phyloP scores from a whole-genome alignment of 208 protist species.

The Trypanosoma vivax region DNA sequence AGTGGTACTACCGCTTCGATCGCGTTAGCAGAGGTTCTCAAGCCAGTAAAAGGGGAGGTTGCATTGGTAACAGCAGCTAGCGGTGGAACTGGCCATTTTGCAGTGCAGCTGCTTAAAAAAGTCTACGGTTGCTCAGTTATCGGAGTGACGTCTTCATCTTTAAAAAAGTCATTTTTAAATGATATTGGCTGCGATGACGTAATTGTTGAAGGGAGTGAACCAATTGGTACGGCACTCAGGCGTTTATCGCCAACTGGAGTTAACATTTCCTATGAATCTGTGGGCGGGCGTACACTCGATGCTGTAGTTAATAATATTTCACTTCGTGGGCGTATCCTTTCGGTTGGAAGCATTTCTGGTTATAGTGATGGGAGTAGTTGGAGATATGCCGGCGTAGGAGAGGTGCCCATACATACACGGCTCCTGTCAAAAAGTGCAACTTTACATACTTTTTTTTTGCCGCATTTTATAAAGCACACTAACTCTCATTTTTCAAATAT shows the following conservation, averaged over 20 bases:
- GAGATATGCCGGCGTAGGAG: background rate
- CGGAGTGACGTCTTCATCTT: conserved; percentile 76
- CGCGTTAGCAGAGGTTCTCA: conserved; percentile 61
- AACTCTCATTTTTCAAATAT: conserved; percentile 50
- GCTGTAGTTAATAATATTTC: conserved; percentile 52
- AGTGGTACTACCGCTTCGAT: conserved; percentile 85
- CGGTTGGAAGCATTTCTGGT: conserved; percentile 74
- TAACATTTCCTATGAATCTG: conserved; percentile 87
- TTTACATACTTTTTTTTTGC: conserved; percentile 80
- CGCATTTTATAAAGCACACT: conserved; percentile 74
- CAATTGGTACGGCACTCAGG: conserved; percentile 24
- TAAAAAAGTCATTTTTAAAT: conserved; percentile 72
- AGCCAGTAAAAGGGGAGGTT: conserved; percentile 60
- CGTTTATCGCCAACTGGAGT: conserved; percentile 55
- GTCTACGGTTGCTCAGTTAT: conserved; percentile 78
- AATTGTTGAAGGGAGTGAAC: conserved; percentile 79
- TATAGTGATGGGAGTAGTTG: conserved; percentile 37
- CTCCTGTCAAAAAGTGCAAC: conserved; percentile 77
- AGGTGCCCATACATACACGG: conserved; percentile 43
- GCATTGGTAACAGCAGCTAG: conserved; percentile 85
- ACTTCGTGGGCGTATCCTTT: conserved; percentile 62
- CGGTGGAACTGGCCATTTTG: conserved; percentile 87
- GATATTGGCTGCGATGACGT: conserved; percentile 66
- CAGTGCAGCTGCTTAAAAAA: conserved; percentile 82
- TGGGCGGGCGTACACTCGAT: conserved; percentile 82